These are phyloP conservation scores for Teratosphaeria gauchensis DNA, from an alignment of 2,329 filamentous ascomycete genomes.

Conservation along the genomic window DNA sequence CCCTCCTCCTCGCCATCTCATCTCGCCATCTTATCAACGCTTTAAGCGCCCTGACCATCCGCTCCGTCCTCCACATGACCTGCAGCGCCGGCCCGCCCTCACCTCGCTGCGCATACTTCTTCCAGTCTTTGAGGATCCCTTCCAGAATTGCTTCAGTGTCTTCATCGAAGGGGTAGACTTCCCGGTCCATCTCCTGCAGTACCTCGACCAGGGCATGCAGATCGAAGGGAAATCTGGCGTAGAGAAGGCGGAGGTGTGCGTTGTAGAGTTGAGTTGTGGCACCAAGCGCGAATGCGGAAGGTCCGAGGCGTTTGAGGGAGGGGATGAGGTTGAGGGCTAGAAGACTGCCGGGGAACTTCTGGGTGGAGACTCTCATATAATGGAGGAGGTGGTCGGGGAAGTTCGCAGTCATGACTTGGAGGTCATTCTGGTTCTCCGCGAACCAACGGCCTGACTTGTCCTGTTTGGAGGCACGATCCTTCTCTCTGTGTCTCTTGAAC, in stretches of 20 bases:
- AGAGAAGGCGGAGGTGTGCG: slow-evolving; percentile 52
- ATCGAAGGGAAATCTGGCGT: slow-evolving; percentile 49
- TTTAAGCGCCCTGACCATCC: slow-evolving; percentile 16
- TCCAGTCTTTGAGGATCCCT: slow-evolving; percentile 22
- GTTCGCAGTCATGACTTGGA: slow-evolving; percentile 6
- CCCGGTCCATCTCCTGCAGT: slow-evolving; percentile 56
- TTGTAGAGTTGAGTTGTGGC: slow-evolving; percentile 63
- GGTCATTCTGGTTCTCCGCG: slow-evolving; percentile 1
- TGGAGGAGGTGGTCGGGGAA: slow-evolving; percentile 13
- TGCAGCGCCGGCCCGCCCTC: slow-evolving; percentile 9
- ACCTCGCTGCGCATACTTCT: slow-evolving; percentile 6
- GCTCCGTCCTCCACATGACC: slow-evolving; percentile 24
- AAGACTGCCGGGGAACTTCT: slow-evolving; percentile 50
- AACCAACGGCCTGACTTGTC: not conserved
- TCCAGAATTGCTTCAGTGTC: slow-evolving; percentile 35
- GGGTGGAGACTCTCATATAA: slow-evolving; percentile 28
- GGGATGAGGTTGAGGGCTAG: slow-evolving; percentile 55
- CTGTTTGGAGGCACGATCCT: not conserved
- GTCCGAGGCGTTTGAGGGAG: slow-evolving; percentile 56
- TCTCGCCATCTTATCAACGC: slow-evolving; percentile 25
- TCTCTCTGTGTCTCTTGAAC: not conserved
- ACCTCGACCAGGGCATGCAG: slow-evolving; percentile 45
- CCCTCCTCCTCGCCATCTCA: slow-evolving; percentile 21
- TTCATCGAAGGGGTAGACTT: slow-evolving; percentile 49
- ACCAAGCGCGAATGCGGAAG: slow-evolving; percentile 62